A percentile compares a stretch with the other conserved stretches of the same genome.
Evolutionary conservation across 2,329 filamentous ascomycete species (phyloP).

Genomic region (Mycosphaerella sp.): DNA sequence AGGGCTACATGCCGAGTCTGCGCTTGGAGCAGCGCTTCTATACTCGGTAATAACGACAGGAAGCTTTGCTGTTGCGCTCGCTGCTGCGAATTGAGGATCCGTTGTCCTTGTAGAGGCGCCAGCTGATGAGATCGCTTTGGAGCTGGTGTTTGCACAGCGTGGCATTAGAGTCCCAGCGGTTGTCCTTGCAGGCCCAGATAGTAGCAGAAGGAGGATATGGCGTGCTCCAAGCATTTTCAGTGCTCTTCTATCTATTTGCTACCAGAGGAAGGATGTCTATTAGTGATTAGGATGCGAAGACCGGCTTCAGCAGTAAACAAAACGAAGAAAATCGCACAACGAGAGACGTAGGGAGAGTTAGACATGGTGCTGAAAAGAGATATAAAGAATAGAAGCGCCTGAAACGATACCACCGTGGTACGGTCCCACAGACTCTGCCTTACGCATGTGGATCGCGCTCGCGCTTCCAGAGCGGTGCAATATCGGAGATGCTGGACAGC

Average conservation of each 20-base stretch:
- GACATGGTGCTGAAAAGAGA: conserved; percentile 6
- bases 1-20: neutral
- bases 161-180: conserved; percentile 14
- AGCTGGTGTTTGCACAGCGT: conserved; percentile 18
- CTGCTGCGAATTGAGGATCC: neutral
- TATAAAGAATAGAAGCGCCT: neutral
- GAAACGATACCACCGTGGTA: neutral
- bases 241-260: neutral
- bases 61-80: neutral
- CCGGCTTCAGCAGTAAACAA: conserved; percentile 25
- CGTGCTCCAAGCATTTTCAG: conserved; percentile 11
- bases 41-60: neutral
- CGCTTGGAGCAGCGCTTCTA: neutral
- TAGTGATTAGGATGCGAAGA: conserved; percentile 23
- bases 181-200: conserved; percentile 4
- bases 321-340: conserved; percentile 10
- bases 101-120: neutral
- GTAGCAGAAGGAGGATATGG: conserved; percentile 14
- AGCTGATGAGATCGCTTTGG: neutral
- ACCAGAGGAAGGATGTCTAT: neutral
- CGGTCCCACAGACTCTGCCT: neutral
- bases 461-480: neutral
- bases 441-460: neutral
- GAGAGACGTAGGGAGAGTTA: conserved; percentile 9
- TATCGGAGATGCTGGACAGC: neutral